phyloP scores from a whole-genome alignment of 768 basidiomycete species.

The Tulasnella sp. region DNA sequence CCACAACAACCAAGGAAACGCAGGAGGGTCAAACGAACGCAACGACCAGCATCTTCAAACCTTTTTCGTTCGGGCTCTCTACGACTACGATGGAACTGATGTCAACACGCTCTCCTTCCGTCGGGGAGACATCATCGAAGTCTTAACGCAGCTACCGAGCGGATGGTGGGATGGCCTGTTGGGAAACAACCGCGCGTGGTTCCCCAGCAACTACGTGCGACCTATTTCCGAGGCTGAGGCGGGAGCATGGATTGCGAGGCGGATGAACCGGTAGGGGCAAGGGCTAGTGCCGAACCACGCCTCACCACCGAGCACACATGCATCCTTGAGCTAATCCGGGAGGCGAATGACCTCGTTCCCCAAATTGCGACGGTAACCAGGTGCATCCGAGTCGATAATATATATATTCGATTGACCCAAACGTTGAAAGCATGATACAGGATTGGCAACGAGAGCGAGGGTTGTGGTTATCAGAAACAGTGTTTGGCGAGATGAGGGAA shows the following conservation, averaged over 20 bases:
- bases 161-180: slow-evolving; percentile 98
- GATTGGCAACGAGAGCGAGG: background rate
- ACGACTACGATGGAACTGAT: slow-evolving; percentile 79
- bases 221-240: slow-evolving; percentile 70
- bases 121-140: slow-evolving; percentile 83
- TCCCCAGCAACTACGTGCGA: slow-evolving; percentile 89
- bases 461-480: background rate
- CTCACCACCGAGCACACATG: no score
- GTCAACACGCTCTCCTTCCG: slow-evolving; percentile 77
- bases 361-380: no score
- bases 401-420: background rate
- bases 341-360: no score
- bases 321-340: no score
- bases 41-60: no score
- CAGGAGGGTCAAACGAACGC: no score
- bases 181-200: slow-evolving; percentile 82
- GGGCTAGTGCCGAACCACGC: no score
- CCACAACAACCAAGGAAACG: no score
- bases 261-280: no score
- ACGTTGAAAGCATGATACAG: background rate
- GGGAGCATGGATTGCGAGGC: no score
- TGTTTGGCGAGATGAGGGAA: background rate
- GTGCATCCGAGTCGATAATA: background rate
- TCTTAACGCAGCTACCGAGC: slow-evolving; percentile 75
- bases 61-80: slow-evolving; percentile 81